A percentile compares a stretch with the other conserved stretches of the same genome.
Evolutionary conservation across 2,329 filamentous ascomycete species (phyloP).

Genomic region (Dactylellina parvicollis): DNA sequence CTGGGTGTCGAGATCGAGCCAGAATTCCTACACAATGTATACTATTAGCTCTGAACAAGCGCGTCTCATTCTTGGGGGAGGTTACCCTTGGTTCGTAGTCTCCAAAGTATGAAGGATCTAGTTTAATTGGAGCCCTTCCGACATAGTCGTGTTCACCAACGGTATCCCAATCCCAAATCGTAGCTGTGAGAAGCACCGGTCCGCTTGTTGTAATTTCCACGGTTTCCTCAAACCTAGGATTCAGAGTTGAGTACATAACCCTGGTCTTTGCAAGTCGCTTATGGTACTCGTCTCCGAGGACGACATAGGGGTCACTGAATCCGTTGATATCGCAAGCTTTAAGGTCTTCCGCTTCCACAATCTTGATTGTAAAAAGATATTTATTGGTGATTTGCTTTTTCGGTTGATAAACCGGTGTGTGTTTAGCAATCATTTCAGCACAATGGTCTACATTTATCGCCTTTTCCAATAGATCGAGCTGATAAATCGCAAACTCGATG

Average conservation of each 20-base stretch:
- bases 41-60: not conserved
- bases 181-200: constrained; percentile 92
- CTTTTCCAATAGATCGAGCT: constrained; percentile 88
- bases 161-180: constrained; percentile 97
- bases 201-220: constrained; percentile 94
- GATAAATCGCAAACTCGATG: constrained; percentile 90
- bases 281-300: constrained; percentile 96
- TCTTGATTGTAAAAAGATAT: constrained; percentile 98
- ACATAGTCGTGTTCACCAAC: constrained; percentile 98
- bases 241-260: constrained; percentile 87
- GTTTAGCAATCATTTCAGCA: constrained; percentile 79
- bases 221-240: constrained; percentile 96
- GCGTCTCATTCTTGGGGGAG: not conserved
- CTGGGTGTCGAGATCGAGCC: constrained; percentile 96
- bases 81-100: constrained; percentile 82
- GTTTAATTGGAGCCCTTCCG: constrained; percentile 92
- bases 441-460: constrained; percentile 92
- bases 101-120: constrained; percentile 97
- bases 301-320: constrained; percentile 94
- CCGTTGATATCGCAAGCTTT: constrained; percentile 98
- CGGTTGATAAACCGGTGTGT: constrained; percentile 74
- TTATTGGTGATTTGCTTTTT: constrained; percentile 77
- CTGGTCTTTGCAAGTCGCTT: constrained; percentile 95
- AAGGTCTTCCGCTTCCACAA: constrained; percentile 95
- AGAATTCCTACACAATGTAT: constrained; percentile 73